Conservation (phyloP, 1,284 basidiomycete genomes). For the Mrakiaceae sp. region DNA sequence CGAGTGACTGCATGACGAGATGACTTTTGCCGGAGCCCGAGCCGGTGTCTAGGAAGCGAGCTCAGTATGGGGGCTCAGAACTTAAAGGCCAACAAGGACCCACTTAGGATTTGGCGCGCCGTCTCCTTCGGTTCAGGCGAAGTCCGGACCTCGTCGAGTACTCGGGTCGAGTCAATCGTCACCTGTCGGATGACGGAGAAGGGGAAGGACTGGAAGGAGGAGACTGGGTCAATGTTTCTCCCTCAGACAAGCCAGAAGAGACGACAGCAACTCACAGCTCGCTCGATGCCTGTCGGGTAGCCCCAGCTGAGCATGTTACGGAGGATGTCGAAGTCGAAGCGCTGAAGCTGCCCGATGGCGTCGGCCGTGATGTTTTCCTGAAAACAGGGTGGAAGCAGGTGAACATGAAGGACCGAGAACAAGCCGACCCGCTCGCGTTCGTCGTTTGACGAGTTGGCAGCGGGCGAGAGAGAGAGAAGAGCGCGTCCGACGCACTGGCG, state of each 20-base stretch:
- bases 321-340: background rate
- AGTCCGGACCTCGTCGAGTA: constrained; percentile 23
- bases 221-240: background rate
- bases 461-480: background rate
- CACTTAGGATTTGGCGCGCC: constrained; percentile 23
- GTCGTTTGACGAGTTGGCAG: background rate
- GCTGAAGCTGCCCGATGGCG: background rate
- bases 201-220: background rate
- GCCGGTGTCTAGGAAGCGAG: constrained; percentile 50
- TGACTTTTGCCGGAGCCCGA: constrained; percentile 74
- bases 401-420: no score
- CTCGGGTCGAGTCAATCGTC: constrained; percentile 27
- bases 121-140: constrained; percentile 15
- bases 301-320: background rate
- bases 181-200: constrained; percentile 28
- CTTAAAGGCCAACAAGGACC: constrained; percentile 10
- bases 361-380: background rate
- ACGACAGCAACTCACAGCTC: no score
- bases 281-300: background rate
- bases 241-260: background rate
- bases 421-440: no score
- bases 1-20: constrained; percentile 65
- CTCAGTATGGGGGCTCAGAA: constrained; percentile 1
- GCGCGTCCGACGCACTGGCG: constrained; percentile 1
- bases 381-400: background rate